Base-by-base conservation (phyloP, 768 basidiomycete species). In the Agaricus subrufescens region DNA sequence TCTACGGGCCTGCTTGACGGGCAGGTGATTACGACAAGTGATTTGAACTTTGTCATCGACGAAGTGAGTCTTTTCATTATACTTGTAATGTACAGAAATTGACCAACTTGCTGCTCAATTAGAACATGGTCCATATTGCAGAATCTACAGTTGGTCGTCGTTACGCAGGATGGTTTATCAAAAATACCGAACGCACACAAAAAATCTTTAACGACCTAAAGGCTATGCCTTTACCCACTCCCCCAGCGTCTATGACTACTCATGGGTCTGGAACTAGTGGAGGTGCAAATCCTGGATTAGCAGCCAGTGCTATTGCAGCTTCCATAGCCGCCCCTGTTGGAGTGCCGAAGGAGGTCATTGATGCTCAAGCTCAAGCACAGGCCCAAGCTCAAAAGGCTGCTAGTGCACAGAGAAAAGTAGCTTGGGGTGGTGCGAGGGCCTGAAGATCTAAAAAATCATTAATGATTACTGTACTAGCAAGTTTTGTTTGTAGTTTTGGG, bases 51-150 rank as follows among this genome's bases (percentile, higher is more conserved):
- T 66, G 88, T 90, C 55, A 95, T 98, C 63, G 86, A 94, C 59
- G 90, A 94, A 76, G 95, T 94, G 62, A 63, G 85, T 73, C 44
- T 57, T 42, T 46, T 44, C 25, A 43, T 39, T 39, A 11, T 23
- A 29, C 38, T 46, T 31, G 12, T 23, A 47, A 14, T 31, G 11
- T 8, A 34, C 25, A 37, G 43, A 11, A 12, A 19, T 49, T 50
- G 31, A 15, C 25, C 27, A 58, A 48, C 56, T 29, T 10, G 34
- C 26, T 29, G 27, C 14, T 29, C 40, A 38, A 39, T 25, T 62
- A 98, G 95, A 92, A 94, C 68, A 95, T 95, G 89, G 89, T 98
- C 7, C 91, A 96, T 63, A 94, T 98, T 60, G 88, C 91, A 3
- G 95, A 98, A 69, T 94, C 93, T 23, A 97, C 93, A 0, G 86